Percentiles rank a stretch among this genome's conserved stretches.
phyloP scores from a whole-genome alignment of 192 early-diverging fungal genomes.

The Backusella mclennaniae region DNA sequence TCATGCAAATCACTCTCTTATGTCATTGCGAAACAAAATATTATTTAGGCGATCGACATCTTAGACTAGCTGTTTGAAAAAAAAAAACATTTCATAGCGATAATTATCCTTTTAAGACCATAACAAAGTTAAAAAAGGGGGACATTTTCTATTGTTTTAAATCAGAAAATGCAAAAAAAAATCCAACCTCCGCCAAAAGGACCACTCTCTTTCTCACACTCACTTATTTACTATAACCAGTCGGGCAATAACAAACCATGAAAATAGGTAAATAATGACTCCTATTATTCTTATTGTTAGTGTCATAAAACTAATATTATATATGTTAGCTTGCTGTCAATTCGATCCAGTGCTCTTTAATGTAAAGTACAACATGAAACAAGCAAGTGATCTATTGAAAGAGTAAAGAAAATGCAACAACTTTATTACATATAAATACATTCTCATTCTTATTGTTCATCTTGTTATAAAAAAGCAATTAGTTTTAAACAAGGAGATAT shows the following conservation, averaged over 20 bases:
- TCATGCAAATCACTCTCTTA: no score
- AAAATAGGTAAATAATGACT: not conserved
- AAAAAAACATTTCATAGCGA: no score
- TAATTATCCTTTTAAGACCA: no score
- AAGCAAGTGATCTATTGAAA: slow-evolving; percentile 34
- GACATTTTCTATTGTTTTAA: no score
- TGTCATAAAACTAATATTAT: not conserved
- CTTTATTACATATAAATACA: not conserved
- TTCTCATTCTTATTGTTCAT: not conserved
- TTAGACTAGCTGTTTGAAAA: not conserved
- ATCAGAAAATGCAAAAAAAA: not conserved
- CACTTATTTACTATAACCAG: not conserved
- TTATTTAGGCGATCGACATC: not conserved
- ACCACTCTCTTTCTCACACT: not conserved
- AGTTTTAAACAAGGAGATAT: slow-evolving; percentile 54
- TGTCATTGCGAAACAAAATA: no score
- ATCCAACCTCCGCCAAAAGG: not conserved
- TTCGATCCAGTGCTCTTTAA: slow-evolving; percentile 45
- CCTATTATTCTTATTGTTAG: not conserved
- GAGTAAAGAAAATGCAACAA: slow-evolving; percentile 5
- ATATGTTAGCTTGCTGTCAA: slow-evolving; percentile 40
- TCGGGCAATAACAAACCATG: not conserved
- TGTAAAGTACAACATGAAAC: slow-evolving; percentile 28
- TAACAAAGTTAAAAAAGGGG: no score
- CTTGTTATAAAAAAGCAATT: not conserved